Conservation (phyloP, 345 rosid species). For the Reutealis trisperma region DNA sequence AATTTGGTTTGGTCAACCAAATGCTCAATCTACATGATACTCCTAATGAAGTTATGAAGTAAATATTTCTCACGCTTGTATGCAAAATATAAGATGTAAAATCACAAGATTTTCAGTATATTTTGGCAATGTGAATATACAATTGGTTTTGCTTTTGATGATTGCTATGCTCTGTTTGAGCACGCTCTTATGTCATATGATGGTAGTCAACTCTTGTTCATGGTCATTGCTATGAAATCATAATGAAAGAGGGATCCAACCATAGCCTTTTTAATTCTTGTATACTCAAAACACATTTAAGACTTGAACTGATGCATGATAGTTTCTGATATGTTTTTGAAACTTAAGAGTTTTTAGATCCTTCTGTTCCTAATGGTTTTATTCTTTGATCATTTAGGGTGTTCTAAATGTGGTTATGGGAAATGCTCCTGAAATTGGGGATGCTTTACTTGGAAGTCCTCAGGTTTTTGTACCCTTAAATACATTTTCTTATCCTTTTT, state of each 20-base stretch:
- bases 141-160: neutral
- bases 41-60: neutral
- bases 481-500: slow-evolving; percentile 6
- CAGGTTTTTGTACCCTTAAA: slow-evolving; percentile 54
- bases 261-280: neutral
- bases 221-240: neutral
- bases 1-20: too few species aligned
- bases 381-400: slow-evolving; percentile 51
- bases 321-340: neutral
- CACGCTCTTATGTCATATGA: neutral
- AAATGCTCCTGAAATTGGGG: slow-evolving; percentile 84
- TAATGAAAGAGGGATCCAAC: neutral
- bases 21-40: too few species aligned
- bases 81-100: neutral
- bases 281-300: neutral
- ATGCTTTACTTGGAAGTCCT: slow-evolving; percentile 74
- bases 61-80: neutral
- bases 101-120: neutral
- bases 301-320: neutral
- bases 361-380: slow-evolving; percentile 13
- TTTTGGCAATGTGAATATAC: neutral
- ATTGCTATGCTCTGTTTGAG: neutral
- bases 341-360: slow-evolving; percentile 6
- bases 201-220: neutral
- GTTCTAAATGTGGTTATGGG: slow-evolving; percentile 85